phyloP scores from a whole-genome alignment of 192 early-diverging fungal genomes.

The Dissophora ornata region DNA sequence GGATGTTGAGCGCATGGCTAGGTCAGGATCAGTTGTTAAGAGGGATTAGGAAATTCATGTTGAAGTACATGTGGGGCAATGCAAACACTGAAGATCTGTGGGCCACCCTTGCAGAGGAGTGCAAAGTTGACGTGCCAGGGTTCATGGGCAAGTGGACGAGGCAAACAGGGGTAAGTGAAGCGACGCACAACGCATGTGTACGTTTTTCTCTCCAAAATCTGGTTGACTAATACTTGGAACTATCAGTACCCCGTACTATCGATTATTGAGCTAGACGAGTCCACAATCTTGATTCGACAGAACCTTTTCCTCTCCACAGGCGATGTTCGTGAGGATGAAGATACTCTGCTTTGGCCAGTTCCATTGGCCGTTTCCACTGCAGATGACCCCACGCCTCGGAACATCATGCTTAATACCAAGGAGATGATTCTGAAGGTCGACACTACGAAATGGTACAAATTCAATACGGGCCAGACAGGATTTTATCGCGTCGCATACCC shows the following conservation, averaged over 20 bases:
- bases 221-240: too few species aligned
- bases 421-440: conserved; percentile 62
- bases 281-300: conserved; percentile 69
- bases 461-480: conserved; percentile 84
- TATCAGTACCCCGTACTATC: conserved; percentile 47
- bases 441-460: conserved; percentile 78
- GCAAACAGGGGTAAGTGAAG: conserved; percentile 80
- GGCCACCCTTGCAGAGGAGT: conserved; percentile 70
- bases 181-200: too few species aligned
- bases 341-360: conserved; percentile 81
- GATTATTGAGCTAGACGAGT: conserved; percentile 38
- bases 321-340: conserved; percentile 82
- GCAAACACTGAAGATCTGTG: conserved; percentile 83
- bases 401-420: conserved; percentile 63
- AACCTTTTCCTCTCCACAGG: conserved; percentile 88
- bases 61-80: conserved; percentile 74
- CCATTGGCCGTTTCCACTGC: conserved; percentile 61
- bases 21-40: conserved; percentile 60
- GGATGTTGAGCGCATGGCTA: conserved; percentile 78
- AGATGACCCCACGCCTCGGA: conserved; percentile 61
- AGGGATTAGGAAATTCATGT: conserved; percentile 69
- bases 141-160: conserved; percentile 86
- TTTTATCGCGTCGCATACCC: conserved; percentile 90
- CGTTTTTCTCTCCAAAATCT: too few species aligned
- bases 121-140: conserved; percentile 69